Evolutionary conservation across 2,329 filamentous ascomycete species (phyloP), one percentile per base, ranked within the genome.

Genomic region (Dothideomycetes sp.): DNA sequence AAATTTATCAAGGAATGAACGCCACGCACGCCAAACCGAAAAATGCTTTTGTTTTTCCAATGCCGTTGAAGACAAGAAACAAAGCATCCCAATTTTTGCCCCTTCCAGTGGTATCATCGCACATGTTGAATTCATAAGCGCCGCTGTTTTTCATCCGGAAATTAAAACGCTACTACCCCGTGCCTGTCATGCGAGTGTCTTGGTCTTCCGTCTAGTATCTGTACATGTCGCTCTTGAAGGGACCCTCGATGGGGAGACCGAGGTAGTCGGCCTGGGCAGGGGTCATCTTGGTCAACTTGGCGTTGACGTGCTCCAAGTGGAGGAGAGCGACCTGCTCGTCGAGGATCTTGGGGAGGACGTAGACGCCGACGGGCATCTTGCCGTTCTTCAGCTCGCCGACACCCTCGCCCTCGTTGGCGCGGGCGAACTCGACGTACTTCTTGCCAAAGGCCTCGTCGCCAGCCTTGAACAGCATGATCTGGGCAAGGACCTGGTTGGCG

Each of bases 401-500:
- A 40, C 52, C 52, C 47, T 58, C 53, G 41, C 48, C 56, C 37
- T 56, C 55, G 39, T 49, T 47, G 38, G 57, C 57, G 43, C 57
- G 57, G 70, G 84, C 86, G 65, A 94, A 98, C 72, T 95, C 91
- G 57, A 88, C 70, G 72, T 95, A 94, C 78, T 95, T 95, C 70
- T 84, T 72, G 68, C 81, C 78, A 65, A 94, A 98, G 43, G 72
- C 81, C 62, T 76, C 77, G 63, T 96, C 88, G 57, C 81, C 75
- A 58, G 79, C 81, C 83, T 96, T 96, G 84, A 70, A 98, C 60
- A 98, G 74, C 74, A 94, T 82, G 72, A 98, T 96, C 76, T 98
- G 91, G 53, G 91, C 91, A 65, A 98, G 85, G 58, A 96, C 91
- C 78, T 98, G 91, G 83, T 98, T 98, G 78, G 88, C 94, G 83